Conservation (phyloP, 2,329 filamentous ascomycete species). For the Aspergillus sojae region DNA sequence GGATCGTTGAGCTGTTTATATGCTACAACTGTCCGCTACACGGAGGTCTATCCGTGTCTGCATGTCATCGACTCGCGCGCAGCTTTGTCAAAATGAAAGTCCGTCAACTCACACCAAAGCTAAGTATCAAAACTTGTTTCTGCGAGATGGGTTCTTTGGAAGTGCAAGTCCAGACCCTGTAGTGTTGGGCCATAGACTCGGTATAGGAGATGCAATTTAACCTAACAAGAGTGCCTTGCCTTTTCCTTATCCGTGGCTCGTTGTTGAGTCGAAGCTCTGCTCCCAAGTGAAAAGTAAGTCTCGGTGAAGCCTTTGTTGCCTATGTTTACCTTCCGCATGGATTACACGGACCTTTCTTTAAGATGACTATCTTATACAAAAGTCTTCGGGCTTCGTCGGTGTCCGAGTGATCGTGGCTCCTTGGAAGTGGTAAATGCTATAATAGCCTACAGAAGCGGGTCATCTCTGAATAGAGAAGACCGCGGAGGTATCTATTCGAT, state of each 20-base stretch:
- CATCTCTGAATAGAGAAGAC: background rate
- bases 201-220: background rate
- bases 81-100: background rate
- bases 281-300: background rate
- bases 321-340: background rate
- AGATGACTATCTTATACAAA: background rate
- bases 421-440: background rate
- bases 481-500: background rate
- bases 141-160: background rate
- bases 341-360: no score
- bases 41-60: background rate
- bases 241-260: background rate
- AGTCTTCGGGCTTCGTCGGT: background rate
- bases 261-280: background rate
- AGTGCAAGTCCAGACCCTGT: background rate
- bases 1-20: background rate
- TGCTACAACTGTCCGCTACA: background rate
- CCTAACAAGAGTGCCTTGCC: background rate
- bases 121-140: background rate
- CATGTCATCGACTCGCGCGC: background rate
- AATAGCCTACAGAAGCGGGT: background rate
- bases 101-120: background rate
- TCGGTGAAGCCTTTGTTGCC: background rate
- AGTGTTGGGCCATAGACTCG: background rate
- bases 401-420: background rate